A percentile compares a stretch with the other conserved stretches of the same genome.
These are phyloP conservation scores for Westerdykella sp. DNA, from an alignment of 2,329 filamentous ascomycete genomes.

Conservation along the genomic window DNA sequence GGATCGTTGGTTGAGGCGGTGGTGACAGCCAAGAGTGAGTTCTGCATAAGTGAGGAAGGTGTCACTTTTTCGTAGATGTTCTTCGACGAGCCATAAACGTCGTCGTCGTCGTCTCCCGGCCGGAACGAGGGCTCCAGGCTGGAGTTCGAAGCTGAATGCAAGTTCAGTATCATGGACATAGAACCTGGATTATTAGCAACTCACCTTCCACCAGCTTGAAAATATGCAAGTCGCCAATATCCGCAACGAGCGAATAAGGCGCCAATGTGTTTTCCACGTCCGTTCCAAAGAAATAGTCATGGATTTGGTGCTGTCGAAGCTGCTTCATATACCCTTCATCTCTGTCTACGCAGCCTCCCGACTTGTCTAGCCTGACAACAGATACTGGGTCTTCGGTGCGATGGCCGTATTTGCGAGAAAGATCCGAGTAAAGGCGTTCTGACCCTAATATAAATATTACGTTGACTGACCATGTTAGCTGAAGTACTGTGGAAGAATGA, in stretches of 20 bases:
- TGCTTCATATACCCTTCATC: slow-evolving; percentile 69
- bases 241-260: slow-evolving; percentile 79
- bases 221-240: slow-evolving; percentile 67
- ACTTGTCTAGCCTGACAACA: slow-evolving; percentile 74
- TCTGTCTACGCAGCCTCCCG: slow-evolving; percentile 74
- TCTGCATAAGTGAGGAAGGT: slow-evolving; percentile 63
- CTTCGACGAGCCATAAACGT: slow-evolving; percentile 35
- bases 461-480: slow-evolving; percentile 53
- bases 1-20: slow-evolving; percentile 65
- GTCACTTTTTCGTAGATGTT: slow-evolving; percentile 56
- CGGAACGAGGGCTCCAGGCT: slow-evolving; percentile 22
- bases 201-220: slow-evolving; percentile 46
- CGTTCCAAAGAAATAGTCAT: slow-evolving; percentile 92
- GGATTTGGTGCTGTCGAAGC: slow-evolving; percentile 68
- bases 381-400: slow-evolving; percentile 61
- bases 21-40: slow-evolving; percentile 79
- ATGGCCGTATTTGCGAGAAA: slow-evolving; percentile 61
- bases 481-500: slow-evolving; percentile 6
- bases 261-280: slow-evolving; percentile 59
- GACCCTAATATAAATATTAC: slow-evolving; percentile 78
- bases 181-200: slow-evolving; percentile 28
- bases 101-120: slow-evolving; percentile 45
- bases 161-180: not conserved
- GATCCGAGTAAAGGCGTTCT: slow-evolving; percentile 66
- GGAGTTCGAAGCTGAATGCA: not conserved